Evolutionary conservation across 2,329 filamentous ascomycete species (phyloP).

Genomic region (Botryotinia calthae): DNA sequence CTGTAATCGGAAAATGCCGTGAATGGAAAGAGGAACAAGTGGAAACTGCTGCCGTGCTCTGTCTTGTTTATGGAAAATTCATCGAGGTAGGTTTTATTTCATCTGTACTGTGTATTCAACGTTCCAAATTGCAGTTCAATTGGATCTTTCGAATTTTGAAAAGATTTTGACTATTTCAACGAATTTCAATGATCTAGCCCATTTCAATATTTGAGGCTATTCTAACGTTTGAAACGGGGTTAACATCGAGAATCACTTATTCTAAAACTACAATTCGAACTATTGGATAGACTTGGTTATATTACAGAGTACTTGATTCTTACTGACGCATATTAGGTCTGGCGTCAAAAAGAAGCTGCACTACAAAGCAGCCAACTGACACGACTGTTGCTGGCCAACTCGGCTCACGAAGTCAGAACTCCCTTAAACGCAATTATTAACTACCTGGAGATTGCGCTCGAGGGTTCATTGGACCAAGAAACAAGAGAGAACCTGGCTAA

Average conservation of each 20-base stretch:
- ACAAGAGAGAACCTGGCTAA: constrained; percentile 80
- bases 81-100: constrained; percentile 63
- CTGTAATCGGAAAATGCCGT: constrained; percentile 69
- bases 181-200: background rate
- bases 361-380: constrained; percentile 81
- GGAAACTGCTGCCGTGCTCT: constrained; percentile 83
- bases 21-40: constrained; percentile 90
- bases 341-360: constrained; percentile 85
- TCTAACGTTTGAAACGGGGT: background rate
- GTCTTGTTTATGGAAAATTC: constrained; percentile 79
- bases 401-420: constrained; percentile 87
- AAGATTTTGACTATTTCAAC: background rate
- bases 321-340: constrained; percentile 58
- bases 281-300: background rate
- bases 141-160: background rate
- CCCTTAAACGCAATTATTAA: constrained; percentile 93
- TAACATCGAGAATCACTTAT: background rate
- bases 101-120: background rate
- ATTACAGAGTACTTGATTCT: background rate
- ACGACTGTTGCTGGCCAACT: constrained; percentile 76
- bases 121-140: background rate
- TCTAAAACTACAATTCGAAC: background rate
- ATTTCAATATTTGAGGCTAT: background rate
- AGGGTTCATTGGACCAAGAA: constrained; percentile 75
- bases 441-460: constrained; percentile 85